These are phyloP conservation scores for Lippia alba DNA, from an alignment of 305 asterid genomes.

Conservation along the genomic window DNA sequence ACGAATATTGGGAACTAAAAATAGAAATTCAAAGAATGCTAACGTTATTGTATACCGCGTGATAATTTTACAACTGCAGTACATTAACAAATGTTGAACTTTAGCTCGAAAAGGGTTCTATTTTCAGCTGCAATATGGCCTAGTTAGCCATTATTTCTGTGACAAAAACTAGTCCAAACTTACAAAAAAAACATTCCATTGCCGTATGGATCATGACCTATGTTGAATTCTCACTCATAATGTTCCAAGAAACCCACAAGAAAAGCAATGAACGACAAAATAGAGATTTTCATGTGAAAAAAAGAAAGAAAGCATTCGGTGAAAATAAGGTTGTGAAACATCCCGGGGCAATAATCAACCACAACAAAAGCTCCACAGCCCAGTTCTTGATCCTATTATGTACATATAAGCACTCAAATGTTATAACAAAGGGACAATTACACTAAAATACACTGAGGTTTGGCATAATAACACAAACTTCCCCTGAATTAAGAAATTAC, in stretches of 20 bases:
- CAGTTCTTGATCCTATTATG: slow-evolving; percentile 40
- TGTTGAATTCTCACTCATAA: background rate
- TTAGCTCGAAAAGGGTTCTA: background rate
- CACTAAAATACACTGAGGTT: too few relatives aligned
- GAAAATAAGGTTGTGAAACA: background rate
- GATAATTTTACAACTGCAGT: too few relatives aligned
- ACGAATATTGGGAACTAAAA: too few relatives aligned
- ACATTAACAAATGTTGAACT: too few relatives aligned
- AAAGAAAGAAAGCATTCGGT: background rate
- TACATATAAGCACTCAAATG: slow-evolving; percentile 5
- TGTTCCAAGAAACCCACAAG: background rate
- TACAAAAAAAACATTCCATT: background rate
- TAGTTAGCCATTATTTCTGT: background rate
- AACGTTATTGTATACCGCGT: too few relatives aligned
- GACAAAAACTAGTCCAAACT: background rate
- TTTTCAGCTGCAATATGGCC: background rate
- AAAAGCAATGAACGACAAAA: background rate
- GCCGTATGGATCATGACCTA: background rate
- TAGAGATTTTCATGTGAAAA: background rate
- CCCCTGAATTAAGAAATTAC: too few relatives aligned
- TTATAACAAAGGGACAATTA: background rate
- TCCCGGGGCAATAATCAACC: background rate
- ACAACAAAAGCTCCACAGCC: slow-evolving; percentile 40
- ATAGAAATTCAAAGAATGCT: too few relatives aligned
- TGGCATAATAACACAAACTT: too few relatives aligned